phyloP scores from a whole-genome alignment of 305 asterid genomes.

The Petunia hybrid region DNA sequence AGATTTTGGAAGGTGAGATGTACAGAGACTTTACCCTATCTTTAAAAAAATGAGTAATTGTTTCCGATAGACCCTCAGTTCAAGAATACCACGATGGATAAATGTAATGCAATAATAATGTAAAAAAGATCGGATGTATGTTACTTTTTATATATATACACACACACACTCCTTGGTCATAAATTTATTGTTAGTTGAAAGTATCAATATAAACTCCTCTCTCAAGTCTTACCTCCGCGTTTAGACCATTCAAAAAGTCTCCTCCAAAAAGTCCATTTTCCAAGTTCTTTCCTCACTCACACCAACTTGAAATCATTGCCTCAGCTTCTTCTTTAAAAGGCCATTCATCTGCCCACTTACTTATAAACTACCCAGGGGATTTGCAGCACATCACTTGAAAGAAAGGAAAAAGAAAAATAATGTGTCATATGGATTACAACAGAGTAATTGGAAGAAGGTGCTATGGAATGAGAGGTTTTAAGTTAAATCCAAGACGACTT shows the following conservation, averaged over 20 bases:
- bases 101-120: background rate
- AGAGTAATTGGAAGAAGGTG: conserved; percentile 40
- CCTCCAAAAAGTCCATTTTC: background rate
- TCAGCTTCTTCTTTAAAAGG: background rate
- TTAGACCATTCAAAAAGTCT: conserved; percentile 8
- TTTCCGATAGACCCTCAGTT: background rate
- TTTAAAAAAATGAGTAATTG: background rate
- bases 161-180: background rate
- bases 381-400: background rate
- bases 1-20: background rate
- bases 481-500: conserved; percentile 51
- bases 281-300: conserved; percentile 19
- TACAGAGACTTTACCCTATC: background rate
- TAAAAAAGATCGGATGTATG: background rate
- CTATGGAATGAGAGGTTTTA: conserved; percentile 45
- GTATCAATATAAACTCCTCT: background rate
- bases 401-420: background rate
- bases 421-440: conserved; percentile 43
- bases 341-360: background rate
- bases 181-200: background rate
- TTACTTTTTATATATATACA: background rate
- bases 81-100: background rate
- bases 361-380: background rate
- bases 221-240: conserved; percentile 16
- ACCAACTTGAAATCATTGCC: background rate